phyloP scores from a whole-genome alignment of 1,139 yeast genomes.

The Saccharomyces hybrid region DNA sequence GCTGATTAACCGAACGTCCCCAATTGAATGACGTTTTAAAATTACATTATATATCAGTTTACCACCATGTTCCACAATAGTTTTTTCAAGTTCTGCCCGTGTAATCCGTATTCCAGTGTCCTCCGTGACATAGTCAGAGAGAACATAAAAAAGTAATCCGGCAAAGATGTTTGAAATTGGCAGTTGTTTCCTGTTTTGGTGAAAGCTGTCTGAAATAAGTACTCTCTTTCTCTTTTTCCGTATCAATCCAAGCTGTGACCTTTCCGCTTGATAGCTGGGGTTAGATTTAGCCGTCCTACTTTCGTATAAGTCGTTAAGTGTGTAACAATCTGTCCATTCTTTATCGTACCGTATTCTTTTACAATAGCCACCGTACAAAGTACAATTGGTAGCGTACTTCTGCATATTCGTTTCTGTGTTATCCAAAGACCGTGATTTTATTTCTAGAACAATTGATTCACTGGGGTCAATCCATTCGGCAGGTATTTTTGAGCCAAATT shows the following conservation, averaged over 20 bases:
- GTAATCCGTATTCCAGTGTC: constrained; percentile 31
- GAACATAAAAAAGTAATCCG: constrained; percentile 35
- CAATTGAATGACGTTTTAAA: constrained; percentile 7
- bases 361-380: constrained; percentile 73
- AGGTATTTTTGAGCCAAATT: constrained; percentile 59
- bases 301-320: constrained; percentile 20
- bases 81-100: constrained; percentile 34
- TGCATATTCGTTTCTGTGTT: constrained; percentile 36
- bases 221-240: constrained; percentile 11
- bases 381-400: constrained; percentile 57
- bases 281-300: constrained; percentile 1
- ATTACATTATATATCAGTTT: constrained; percentile 27
- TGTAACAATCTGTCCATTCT: constrained; percentile 46
- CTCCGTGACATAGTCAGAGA: constrained; percentile 38
- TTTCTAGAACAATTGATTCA: constrained; percentile 73
- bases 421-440: constrained; percentile 73
- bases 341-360: constrained; percentile 65
- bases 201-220: background rate
- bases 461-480: constrained; percentile 73
- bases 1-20: constrained; percentile 36
- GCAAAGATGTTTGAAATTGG: constrained; percentile 28
- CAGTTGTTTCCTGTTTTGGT: constrained; percentile 1
- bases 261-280: constrained; percentile 8
- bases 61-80: constrained; percentile 50
- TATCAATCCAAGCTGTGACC: constrained; percentile 18